A percentile compares a stretch with the other conserved stretches of the same genome.
Evolutionary conservation across 1,139 yeast species (phyloP).

Genomic region (Protomyces arabidopsidicola): DNA sequence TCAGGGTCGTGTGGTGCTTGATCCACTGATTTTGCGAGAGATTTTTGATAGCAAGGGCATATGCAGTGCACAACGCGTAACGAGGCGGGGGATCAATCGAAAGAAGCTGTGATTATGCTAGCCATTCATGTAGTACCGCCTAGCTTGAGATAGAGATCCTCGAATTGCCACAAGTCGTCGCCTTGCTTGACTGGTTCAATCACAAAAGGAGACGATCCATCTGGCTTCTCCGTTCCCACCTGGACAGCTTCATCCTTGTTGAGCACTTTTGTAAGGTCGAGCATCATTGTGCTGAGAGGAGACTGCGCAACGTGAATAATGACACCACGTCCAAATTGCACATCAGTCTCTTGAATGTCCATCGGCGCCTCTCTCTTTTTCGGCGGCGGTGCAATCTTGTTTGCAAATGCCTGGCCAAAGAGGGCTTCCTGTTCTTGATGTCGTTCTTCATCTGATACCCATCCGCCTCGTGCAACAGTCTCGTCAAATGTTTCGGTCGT

Average conservation of each 20-base stretch:
- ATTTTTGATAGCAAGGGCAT: conserved; percentile 33
- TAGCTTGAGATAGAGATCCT: not conserved
- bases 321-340: not conserved
- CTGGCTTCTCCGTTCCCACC: not conserved
- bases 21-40: conserved; percentile 29
- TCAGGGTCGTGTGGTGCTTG: conserved; percentile 13
- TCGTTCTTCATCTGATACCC: not conserved
- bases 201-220: not conserved
- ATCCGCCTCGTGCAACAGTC: not conserved
- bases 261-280: not conserved
- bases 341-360: not conserved
- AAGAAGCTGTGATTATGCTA: conserved; percentile 13
- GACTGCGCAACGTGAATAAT: not conserved
- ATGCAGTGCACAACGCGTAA: conserved; percentile 28
- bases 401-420: not conserved
- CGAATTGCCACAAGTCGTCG: not conserved
- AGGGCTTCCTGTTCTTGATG: not conserved
- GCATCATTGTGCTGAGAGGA: not conserved
- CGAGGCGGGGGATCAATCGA: conserved; percentile 16
- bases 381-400: not conserved
- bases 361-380: not conserved
- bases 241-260: not conserved
- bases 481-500: not conserved
- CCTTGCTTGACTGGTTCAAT: not conserved
- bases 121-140: not conserved